Base-by-base conservation (phyloP, 805 yeast genomes). In the Candida hungchunana region DNA sequence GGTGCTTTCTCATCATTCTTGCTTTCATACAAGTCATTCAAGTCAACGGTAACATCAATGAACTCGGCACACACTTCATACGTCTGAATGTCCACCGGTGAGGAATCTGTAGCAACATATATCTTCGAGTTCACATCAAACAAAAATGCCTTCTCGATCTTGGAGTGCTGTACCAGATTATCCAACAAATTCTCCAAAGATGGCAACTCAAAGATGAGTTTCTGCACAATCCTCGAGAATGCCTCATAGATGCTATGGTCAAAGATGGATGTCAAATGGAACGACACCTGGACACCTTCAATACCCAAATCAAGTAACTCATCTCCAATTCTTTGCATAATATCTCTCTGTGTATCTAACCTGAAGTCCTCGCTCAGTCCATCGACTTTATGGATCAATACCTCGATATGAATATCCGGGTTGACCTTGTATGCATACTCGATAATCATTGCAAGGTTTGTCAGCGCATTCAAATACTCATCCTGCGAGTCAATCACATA, bases 31-130 rank as follows among this genome's bases (percentile, higher is more conserved):
- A 83, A 58, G 33, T 82, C 83, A 49, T 86, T 89, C 45, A 93
- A 63, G 54, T 93, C 97, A 18, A 88, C 81, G 4, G 96, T 81
- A 12, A 90, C 93, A 58, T 93, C 97, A 30, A 93, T 90, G 54
- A 93, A 93, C 54, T 93, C 97, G 0, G 97, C 94, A 60, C 97
- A 93, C 2, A 90, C 95, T 58, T 93, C 97, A 57, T 93, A 93
- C 0, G 94, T 85, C 54, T 88, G 95, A 26, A 87, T 82, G 61
- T 90, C 97, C 26, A 90, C 96, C 0, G 97, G 97, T 2, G 89
- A 79, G 0, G 96, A 84, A 58, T 93, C 98, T 0, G 97, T 90
- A 5, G 97, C 96, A 32, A 90, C 88, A 56, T 90, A 93, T 15
- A 93, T 85, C 57, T 93, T 93, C 13, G 96, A 83, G 53, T 85